Conservation (phyloP, 2,329 filamentous ascomycete genomes). For the Cercospora beticola region DNA sequence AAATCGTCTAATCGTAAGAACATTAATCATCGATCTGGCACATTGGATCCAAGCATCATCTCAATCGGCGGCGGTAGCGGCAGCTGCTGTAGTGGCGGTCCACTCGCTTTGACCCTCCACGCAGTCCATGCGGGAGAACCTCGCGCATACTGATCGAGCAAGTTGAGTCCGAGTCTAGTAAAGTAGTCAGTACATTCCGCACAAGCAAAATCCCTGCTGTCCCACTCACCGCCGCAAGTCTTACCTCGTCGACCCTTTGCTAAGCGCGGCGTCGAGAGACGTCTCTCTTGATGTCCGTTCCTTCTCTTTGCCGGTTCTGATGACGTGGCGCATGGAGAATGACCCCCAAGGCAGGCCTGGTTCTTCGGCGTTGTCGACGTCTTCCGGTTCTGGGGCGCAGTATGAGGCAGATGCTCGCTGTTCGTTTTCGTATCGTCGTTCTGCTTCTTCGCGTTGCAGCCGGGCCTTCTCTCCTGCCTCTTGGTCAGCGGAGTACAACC, state of each 20-base stretch:
- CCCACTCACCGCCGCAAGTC: constrained; percentile 27
- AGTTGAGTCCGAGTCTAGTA: constrained; percentile 40
- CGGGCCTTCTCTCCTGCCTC: constrained; percentile 65
- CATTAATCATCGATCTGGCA: constrained; percentile 9
- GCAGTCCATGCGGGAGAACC: constrained; percentile 33
- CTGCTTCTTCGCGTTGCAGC: constrained; percentile 64
- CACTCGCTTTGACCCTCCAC: constrained; percentile 18
- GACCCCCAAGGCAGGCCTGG: constrained; percentile 73
- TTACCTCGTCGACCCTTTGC: constrained; percentile 43
- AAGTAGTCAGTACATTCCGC: constrained; percentile 18
- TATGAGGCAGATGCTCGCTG: constrained; percentile 65
- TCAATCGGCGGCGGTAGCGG: background rate
- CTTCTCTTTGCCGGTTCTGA: constrained; percentile 47
- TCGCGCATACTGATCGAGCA: constrained; percentile 45
- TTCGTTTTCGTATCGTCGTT: constrained; percentile 64
- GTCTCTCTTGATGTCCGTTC: constrained; percentile 47
- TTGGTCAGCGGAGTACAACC: constrained; percentile 14
- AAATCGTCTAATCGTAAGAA: constrained; percentile 6
- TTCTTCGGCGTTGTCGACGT: constrained; percentile 55
- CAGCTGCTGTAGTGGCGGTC: background rate
- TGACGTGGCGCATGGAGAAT: constrained; percentile 58
- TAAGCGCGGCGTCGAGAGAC: constrained; percentile 40
- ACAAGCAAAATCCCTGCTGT: constrained; percentile 1
- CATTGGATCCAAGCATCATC: constrained; percentile 9
- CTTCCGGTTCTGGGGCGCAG: constrained; percentile 57